These are phyloP conservation scores for Apiospora saccharicola DNA, from an alignment of 2,329 filamentous ascomycete species.

Conservation along the genomic window DNA sequence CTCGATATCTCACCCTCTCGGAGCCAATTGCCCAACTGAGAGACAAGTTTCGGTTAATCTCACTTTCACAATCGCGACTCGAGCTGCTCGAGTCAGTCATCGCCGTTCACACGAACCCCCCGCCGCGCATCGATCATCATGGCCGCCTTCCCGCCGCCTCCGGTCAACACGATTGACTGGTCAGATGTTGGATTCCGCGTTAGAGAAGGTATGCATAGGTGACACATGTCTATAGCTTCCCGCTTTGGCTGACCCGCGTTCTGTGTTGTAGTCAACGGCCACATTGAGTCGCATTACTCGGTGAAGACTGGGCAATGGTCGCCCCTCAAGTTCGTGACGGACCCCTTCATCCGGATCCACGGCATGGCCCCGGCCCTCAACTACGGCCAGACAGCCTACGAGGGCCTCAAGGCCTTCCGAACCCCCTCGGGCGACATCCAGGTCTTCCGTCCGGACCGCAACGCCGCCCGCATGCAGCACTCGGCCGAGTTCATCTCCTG, in stretches of 20 bases:
- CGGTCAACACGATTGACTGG: slow-evolving; percentile 90
- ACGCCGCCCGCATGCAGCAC: slow-evolving; percentile 84
- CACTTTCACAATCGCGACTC: background rate
- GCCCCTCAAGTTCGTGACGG: slow-evolving; percentile 77
- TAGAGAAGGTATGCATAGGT: slow-evolving; percentile 72
- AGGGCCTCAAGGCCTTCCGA: slow-evolving; percentile 97
- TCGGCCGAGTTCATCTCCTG: slow-evolving; percentile 85
- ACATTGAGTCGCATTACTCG: slow-evolving; percentile 88
- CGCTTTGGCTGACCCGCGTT: slow-evolving; percentile 5
- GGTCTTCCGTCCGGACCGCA: slow-evolving; percentile 87
- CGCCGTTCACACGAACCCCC: background rate
- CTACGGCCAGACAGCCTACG: slow-evolving; percentile 97
- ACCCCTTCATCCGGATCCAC: slow-evolving; percentile 87
- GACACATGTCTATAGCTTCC: background rate
- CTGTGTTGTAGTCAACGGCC: slow-evolving; percentile 77
- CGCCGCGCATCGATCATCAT: background rate
- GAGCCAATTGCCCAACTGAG: background rate
- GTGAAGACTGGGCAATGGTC: slow-evolving; percentile 79
- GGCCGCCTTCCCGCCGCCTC: slow-evolving; percentile 73
- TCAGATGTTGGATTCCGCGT: slow-evolving; percentile 90
- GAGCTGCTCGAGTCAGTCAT: slow-evolving; percentile 1
- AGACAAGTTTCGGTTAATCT: background rate
- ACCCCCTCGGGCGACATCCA: slow-evolving; percentile 75
- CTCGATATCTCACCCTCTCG: background rate
- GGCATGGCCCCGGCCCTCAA: slow-evolving; percentile 96